Evolutionary conservation across 2,329 filamentous ascomycete genomes (phyloP), one percentile per base, ranked within the genome.

Genomic region (Furcasterigmium furcatum): DNA sequence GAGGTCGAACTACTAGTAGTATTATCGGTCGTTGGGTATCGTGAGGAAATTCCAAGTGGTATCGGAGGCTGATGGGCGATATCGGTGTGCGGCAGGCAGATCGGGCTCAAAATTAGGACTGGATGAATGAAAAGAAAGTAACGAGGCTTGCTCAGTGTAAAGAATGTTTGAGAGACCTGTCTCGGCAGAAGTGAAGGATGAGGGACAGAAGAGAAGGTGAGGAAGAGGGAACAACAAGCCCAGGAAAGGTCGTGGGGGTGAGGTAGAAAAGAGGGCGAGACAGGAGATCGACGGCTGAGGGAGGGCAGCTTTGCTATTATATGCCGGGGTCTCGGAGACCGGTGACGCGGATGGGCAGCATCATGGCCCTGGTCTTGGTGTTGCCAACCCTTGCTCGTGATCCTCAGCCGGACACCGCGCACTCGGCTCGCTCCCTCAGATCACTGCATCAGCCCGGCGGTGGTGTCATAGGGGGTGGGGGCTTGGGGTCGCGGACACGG

Each of bases 221-320:
- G 34, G 19, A 18, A 9, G 34, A 36, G 16, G 18, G 16, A 36
- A 20, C n/a, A 18, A 8, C 34, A 19, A 16, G 19, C 34, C 18
- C 24, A 16, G 16, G 16, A 12, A 18, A 12, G 16, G 34, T 36
- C n/a, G 34, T 36, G 34, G n/a, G n/a, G 30, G 14, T 34, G 30
- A 34, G 16, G 30, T 27, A 27, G 30, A 18, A 34, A 19, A 36
- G 34, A 18, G n/a, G 34, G 34, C 34, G n/a, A 36, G 34, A 18
- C 34, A 16, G 34, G 16, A 18, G 34, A 36, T 36, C 34, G 16
- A 19, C 34, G 34, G n/a, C 19, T 8, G 32, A 18, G 34, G 34
- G 34, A 36, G 34, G 34, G 34, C 34, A 18, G 30, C n/a, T 36
- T 36, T 36, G 34, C 34, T 16, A 36, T 36, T 36, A 36, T 36